Evolutionary conservation across 768 basidiomycete species (phyloP).

Genomic region (Termitomyces sp.): DNA sequence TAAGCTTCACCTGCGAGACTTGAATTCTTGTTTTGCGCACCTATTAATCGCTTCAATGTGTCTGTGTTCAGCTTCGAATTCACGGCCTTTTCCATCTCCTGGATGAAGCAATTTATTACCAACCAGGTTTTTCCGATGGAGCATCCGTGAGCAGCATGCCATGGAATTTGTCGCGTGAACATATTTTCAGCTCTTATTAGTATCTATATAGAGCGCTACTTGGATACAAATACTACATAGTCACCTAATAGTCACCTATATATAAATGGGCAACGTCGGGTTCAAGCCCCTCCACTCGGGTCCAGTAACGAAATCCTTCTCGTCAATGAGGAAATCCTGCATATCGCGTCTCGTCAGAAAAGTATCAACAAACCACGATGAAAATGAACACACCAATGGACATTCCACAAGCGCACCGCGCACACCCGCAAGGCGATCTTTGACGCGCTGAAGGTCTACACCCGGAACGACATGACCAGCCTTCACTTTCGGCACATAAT

Average conservation of each 20-base stretch:
- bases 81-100: too few species aligned
- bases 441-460: conserved; percentile 63
- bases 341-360: conserved; percentile 4
- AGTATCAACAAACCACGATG: background rate
- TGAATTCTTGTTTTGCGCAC: too few species aligned
- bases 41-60: too few species aligned
- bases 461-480: conserved; percentile 76
- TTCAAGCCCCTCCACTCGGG: conserved; percentile 71
- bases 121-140: too few species aligned
- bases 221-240: too few species aligned
- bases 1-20: too few species aligned
- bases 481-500: conserved; percentile 71
- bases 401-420: conserved; percentile 72
- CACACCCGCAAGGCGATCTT: conserved; percentile 66
- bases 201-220: too few species aligned
- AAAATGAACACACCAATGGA: conserved; percentile 51
- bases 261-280: conserved; percentile 76
- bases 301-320: conserved; percentile 65
- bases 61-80: too few species aligned
- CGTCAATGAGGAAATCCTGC: conserved; percentile 83
- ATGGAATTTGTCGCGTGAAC: too few species aligned
- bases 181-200: too few species aligned
- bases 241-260: conserved; percentile 35
- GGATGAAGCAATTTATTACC: too few species aligned
- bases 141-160: too few species aligned